Percentiles rank a stretch among this genome's conserved stretches.
phyloP scores from a whole-genome alignment of 1,139 yeast genomes.

The Groenewaldozyma sp. region DNA sequence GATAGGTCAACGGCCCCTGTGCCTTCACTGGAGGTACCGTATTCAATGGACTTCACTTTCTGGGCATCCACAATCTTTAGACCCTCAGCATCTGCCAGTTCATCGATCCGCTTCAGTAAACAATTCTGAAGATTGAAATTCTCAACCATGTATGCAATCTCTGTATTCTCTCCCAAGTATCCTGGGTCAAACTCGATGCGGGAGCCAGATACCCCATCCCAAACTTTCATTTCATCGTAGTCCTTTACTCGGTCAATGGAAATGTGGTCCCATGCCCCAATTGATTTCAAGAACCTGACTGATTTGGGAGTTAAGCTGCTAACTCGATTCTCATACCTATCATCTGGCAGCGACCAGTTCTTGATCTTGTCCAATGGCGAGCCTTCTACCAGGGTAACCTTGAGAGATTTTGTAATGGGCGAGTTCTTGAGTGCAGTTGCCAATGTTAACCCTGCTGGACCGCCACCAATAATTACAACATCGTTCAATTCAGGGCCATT shows the following conservation, averaged over 20 bases:
- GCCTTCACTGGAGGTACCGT: constrained; percentile 31
- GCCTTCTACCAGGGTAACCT: constrained; percentile 68
- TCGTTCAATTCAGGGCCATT: constrained; percentile 32
- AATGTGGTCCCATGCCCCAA: constrained; percentile 71
- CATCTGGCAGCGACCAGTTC: constrained; percentile 47
- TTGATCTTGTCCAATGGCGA: constrained; percentile 47
- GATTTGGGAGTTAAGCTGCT: constrained; percentile 81
- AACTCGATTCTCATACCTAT: constrained; percentile 63
- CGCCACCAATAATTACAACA: constrained; percentile 89
- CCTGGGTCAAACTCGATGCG: constrained; percentile 62
- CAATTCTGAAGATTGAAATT: constrained; percentile 75
- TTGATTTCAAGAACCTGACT: constrained; percentile 52
- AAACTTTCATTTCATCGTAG: constrained; percentile 75
- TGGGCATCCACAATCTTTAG: constrained; percentile 53
- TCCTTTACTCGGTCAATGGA: constrained; percentile 61
- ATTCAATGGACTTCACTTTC: constrained; percentile 40
- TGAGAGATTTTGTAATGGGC: constrained; percentile 48
- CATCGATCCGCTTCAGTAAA: constrained; percentile 47
- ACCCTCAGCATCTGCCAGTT: constrained; percentile 24
- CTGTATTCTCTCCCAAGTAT: constrained; percentile 22
- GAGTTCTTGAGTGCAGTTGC: constrained; percentile 69
- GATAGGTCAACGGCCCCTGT: constrained; percentile 25
- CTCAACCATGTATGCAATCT: constrained; percentile 81
- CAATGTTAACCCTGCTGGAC: constrained; percentile 91
- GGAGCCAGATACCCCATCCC: constrained; percentile 72